These are phyloP conservation scores for Corynascus novoguineensis DNA, from an alignment of 495 filamentous ascomycete genomes.

Conservation along the genomic window DNA sequence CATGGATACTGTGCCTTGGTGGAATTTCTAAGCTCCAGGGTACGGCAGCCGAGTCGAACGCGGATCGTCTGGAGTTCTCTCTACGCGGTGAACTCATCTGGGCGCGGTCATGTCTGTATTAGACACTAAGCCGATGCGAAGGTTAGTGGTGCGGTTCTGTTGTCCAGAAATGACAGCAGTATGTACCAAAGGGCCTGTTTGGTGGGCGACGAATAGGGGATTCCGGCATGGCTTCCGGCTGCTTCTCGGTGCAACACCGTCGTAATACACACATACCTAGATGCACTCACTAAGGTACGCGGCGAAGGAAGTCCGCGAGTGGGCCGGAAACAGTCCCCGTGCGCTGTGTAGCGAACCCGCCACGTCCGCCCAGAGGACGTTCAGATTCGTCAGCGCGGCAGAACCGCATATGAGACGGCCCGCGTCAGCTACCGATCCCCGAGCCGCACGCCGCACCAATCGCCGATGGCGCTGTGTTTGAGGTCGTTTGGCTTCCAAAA, in stretches of 20 bases:
- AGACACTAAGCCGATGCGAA: background rate
- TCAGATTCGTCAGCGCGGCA: background rate
- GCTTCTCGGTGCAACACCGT: background rate
- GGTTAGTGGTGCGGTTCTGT: background rate
- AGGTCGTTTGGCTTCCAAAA: too few relatives aligned
- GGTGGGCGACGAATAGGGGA: slow-evolving; percentile 1
- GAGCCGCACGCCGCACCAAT: slow-evolving; percentile 2
- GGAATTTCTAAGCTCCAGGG: background rate
- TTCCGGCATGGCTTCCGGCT: background rate
- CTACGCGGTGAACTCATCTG: background rate
- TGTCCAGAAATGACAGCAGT: background rate
- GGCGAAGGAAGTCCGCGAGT: too few relatives aligned
- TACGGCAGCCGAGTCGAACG: background rate
- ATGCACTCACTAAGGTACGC: too few relatives aligned
- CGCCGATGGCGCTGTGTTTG: background rate
- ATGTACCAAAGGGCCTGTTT: background rate
- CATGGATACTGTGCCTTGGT: background rate
- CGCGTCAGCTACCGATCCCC: background rate
- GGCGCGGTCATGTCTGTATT: background rate
- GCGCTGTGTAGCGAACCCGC: background rate
- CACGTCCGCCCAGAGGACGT: too few relatives aligned
- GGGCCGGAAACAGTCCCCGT: background rate
- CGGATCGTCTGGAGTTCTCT: background rate
- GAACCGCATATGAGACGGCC: background rate
- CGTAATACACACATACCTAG: too few relatives aligned